Evolutionary conservation across 345 rosid genomes (phyloP), one percentile per base, ranked within the genome.

Genomic region (Limnanthes douglasii): DNA sequence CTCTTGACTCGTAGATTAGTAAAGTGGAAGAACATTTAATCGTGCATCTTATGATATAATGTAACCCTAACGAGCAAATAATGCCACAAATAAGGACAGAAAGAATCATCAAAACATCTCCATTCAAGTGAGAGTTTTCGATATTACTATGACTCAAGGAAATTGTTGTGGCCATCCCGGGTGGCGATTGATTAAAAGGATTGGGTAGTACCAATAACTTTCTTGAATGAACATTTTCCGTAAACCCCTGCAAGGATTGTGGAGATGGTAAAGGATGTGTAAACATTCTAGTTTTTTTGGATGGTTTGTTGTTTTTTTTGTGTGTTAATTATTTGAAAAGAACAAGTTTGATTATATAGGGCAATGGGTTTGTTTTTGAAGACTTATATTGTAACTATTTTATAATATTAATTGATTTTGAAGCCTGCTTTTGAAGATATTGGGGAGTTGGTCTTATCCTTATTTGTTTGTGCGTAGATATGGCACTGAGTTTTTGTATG

Each of bases 21-120:
- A 56, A 58, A 18, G 34, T 37, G 2, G 75, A 48, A 48, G 73
- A 57, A 36, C 67, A 43, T 41, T 45, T 59, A 32, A 51, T 32
- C 9, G 56, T 56, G 24, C 65, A 71, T 46, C 59, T 63, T 17
- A 65, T 60, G 22, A 75, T 45, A 43, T 54, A 75, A 23, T 70
- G 70, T 17, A 75, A 41, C 11, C 62, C 66, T 1, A 68, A 31
- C 17, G 63, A 68, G 40, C 69, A 68, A 14, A 75, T 53, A 16
- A 68, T 15, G 1, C 70, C 70, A 37, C 79, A 75, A 3, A 71
- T 21, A 21, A 75, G 59, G 36, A 68, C 66, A 11, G 70, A 50
- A n/a, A 68, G 61, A 33, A 68, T 48, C 66, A 75, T 54, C 22
- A 63, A n/a, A 15, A 38, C 53, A 40, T 65, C 62, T n/a, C 48